Evolutionary conservation across 106 monocot species (phyloP), one percentile per base, ranked within the genome.

Genomic region (Amphibolis antarctica): DNA sequence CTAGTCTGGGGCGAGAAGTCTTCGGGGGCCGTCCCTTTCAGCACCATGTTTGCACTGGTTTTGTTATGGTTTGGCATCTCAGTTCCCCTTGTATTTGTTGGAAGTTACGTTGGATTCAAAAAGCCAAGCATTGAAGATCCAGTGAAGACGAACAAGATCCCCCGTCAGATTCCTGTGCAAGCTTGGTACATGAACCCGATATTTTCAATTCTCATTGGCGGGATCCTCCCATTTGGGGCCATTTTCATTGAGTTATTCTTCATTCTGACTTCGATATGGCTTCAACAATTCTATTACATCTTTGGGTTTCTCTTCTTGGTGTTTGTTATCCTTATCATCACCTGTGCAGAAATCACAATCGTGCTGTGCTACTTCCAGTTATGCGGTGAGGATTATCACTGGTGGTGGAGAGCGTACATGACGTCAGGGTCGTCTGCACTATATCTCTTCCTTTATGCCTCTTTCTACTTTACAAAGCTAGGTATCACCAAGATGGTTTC

Each of bases 311-410:
- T 96, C 26, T 96, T 96, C 72, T 73, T 96, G 12, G 89, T 96
- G 2, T 90, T 96, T 62, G 20, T 82, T 51, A 96, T 96, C 42
- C 89, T 96, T 1, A 60, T 96, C 0, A 62, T 96, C 58, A 96
- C 96, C 42, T 96, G 90, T 65, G 86, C 90, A 0, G 96, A 96
- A 80, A 96, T 96, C 68, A 81, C 96, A 0, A 82, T 96, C 15
- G 90, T 96, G 25, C 81, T 96, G 13, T 96, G 96, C 78, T 96
- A 96, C 65, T 96, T 96, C 76, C 96, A 96, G 76, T 84, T 96
- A 1, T 96, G 96, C 76, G 85, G 90, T 36, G 96, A 96, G 69
- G 96, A 96, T 71, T 96, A 96, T 49, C 67, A 74, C 30, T 96
- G 96, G 96, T 96, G 96, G 96, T 96, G 96, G 96, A 81, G 96